These are phyloP conservation scores for Ustilago crameri DNA, from an alignment of 1,284 basidiomycete genomes.

Conservation along the genomic window DNA sequence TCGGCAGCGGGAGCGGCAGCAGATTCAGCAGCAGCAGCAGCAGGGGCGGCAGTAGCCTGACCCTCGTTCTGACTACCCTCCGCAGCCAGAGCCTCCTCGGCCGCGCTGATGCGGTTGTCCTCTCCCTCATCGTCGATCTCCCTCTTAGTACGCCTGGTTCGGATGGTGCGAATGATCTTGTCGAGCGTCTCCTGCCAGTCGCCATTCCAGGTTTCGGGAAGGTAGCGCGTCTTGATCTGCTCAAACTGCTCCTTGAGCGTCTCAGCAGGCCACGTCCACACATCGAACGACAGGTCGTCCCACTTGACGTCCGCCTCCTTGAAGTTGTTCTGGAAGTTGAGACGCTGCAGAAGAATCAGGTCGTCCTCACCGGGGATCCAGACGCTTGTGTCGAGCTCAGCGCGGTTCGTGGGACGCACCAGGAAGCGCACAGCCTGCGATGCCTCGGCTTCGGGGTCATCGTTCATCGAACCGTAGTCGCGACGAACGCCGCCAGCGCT, in stretches of 20 bases:
- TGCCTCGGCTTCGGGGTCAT: constrained; percentile 12
- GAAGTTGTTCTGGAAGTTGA: constrained; percentile 37
- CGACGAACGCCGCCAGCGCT: constrained; percentile 21
- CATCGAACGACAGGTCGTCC: constrained; percentile 31
- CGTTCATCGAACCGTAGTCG: constrained; percentile 31
- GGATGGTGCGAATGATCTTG: constrained; percentile 38
- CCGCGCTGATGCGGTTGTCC: constrained; percentile 12
- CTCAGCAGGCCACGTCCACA: constrained; percentile 42
- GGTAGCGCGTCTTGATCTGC: constrained; percentile 46
- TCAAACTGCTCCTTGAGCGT: constrained; percentile 45
- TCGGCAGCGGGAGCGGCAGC: constrained; percentile 1
- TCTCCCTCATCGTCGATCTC: constrained; percentile 45
- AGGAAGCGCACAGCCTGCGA: constrained; percentile 35
- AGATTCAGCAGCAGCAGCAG: constrained; percentile 2
- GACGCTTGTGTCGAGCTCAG: constrained; percentile 41
- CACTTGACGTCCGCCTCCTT: constrained; percentile 27
- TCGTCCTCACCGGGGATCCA: constrained; percentile 50
- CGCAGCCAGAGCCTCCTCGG: neutral
- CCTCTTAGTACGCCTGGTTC: constrained; percentile 37
- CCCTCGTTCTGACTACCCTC: constrained; percentile 1
- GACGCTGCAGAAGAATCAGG: constrained; percentile 45
- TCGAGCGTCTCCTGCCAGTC: constrained; percentile 43
- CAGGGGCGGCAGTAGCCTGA: neutral
- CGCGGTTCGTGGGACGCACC: constrained; percentile 33
- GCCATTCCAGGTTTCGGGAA: constrained; percentile 39